Evolutionary conservation across 306 rosid species (phyloP).

Genomic region (Quercus berberidifolia): DNA sequence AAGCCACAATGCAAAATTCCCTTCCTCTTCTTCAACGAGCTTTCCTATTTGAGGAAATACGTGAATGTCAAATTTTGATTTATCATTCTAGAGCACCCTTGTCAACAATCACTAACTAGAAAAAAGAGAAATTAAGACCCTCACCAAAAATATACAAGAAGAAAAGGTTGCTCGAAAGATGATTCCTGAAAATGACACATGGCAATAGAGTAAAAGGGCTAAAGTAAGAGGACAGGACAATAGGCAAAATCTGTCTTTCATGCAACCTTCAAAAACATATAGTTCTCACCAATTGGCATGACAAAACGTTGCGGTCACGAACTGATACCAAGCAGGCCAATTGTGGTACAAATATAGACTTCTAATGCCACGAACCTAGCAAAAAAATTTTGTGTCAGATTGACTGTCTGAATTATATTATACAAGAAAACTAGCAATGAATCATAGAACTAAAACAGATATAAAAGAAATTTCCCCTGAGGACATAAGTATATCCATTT

Average conservation of each 20-base stretch:
- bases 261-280: not conserved
- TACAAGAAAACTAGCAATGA: not conserved
- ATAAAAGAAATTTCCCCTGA: not conserved
- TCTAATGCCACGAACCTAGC: conserved; percentile 57
- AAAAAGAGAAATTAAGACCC: conserved; percentile 26
- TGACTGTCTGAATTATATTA: not conserved
- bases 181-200: conserved; percentile 66
- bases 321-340: conserved; percentile 87
- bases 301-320: conserved; percentile 90
- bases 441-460: not conserved
- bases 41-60: conserved; percentile 51
- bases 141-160: conserved; percentile 94
- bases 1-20: conserved; percentile 86
- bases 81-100: not conserved
- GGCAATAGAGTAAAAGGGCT: conserved; percentile 14
- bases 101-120: conserved; percentile 1
- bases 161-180: conserved; percentile 97
- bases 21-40: conserved; percentile 99
- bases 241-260: not conserved
- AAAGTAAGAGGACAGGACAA: not conserved
- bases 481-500: not conserved
- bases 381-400: conserved; percentile 8
- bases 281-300: conserved; percentile 89
- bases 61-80: conserved; percentile 3
- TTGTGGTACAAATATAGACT: conserved; percentile 70